phyloP scores from a whole-genome alignment of 208 protist species.

The Acanthamoeba healyi region DNA sequence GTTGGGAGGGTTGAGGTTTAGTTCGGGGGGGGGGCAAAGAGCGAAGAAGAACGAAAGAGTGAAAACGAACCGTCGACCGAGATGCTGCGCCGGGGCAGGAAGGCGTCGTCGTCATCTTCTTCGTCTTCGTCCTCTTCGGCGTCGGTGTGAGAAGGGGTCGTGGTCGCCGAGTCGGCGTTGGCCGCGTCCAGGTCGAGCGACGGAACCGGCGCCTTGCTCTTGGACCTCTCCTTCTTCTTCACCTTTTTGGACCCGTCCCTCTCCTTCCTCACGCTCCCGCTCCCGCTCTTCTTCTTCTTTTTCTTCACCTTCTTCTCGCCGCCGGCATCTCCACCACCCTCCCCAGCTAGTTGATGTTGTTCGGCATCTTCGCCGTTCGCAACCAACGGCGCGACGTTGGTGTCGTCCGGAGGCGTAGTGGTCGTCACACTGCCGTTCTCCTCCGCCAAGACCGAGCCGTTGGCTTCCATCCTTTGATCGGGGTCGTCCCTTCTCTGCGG shows the following conservation, averaged over 20 bases:
- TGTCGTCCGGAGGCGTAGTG: too few species aligned
- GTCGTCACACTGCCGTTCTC: neutral
- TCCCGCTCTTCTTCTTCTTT: constrained; percentile 34
- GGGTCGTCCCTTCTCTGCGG: too few species aligned
- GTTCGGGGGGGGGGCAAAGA: neutral
- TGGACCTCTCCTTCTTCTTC: constrained; percentile 17
- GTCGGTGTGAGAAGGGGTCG: neutral
- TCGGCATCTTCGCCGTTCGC: neutral
- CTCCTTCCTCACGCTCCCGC: neutral
- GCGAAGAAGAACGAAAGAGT: neutral
- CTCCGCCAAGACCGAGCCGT: neutral
- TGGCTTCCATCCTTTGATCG: neutral
- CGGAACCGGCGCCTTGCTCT: neutral
- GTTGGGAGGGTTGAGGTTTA: neutral
- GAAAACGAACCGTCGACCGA: neutral
- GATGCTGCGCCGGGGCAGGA: constrained; percentile 1
- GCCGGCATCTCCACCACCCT: neutral
- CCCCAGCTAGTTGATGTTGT: neutral
- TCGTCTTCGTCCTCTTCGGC: constrained; percentile 8
- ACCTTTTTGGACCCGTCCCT: neutral
- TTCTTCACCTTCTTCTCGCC: constrained; percentile 9
- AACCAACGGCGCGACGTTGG: too few species aligned
- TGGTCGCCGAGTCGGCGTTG: neutral
- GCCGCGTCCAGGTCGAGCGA: neutral
- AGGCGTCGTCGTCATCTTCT: constrained; percentile 7